Conservation (phyloP, 1,139 yeast genomes). For the Casaregolazyma suthepensis region DNA sequence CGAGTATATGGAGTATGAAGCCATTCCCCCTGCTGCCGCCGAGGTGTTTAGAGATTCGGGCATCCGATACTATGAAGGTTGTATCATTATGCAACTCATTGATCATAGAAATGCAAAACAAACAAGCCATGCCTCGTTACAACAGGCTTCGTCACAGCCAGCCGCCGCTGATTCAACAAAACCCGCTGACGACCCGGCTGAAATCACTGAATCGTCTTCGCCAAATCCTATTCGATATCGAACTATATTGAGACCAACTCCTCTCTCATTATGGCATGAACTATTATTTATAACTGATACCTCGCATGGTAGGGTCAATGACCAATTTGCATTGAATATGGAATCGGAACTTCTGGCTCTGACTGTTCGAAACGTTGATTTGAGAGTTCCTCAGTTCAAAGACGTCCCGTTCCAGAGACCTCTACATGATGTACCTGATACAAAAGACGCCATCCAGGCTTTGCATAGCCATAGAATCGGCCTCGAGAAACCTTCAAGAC, state of each 20-base stretch:
- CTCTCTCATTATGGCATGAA: constrained; percentile 76
- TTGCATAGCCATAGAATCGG: constrained; percentile 24
- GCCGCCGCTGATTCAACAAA: background rate
- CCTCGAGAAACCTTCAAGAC: constrained; percentile 24
- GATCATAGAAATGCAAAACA: constrained; percentile 52
- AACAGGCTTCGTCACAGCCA: constrained; percentile 2
- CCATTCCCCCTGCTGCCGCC: constrained; percentile 82
- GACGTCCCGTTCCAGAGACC: constrained; percentile 2
- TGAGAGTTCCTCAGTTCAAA: constrained; percentile 44
- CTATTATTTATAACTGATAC: constrained; percentile 79
- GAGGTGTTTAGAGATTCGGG: constrained; percentile 86
- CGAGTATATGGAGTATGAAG: constrained; percentile 70
- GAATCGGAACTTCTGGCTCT: constrained; percentile 78
- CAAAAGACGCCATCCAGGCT: constrained; percentile 6
- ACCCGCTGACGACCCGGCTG: background rate
- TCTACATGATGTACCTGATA: constrained; percentile 7
- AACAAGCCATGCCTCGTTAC: background rate
- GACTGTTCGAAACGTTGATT: constrained; percentile 68
- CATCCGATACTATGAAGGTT: constrained; percentile 79
- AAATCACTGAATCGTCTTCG: constrained; percentile 4
- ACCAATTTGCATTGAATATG: constrained; percentile 66
- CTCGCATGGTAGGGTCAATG: constrained; percentile 60
- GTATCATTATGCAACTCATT: constrained; percentile 71
- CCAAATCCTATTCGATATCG: constrained; percentile 63
- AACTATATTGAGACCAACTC: constrained; percentile 74